Evolutionary conservation across 2,329 filamentous ascomycete species (phyloP).

Genomic region (Stemphylium beticola): DNA sequence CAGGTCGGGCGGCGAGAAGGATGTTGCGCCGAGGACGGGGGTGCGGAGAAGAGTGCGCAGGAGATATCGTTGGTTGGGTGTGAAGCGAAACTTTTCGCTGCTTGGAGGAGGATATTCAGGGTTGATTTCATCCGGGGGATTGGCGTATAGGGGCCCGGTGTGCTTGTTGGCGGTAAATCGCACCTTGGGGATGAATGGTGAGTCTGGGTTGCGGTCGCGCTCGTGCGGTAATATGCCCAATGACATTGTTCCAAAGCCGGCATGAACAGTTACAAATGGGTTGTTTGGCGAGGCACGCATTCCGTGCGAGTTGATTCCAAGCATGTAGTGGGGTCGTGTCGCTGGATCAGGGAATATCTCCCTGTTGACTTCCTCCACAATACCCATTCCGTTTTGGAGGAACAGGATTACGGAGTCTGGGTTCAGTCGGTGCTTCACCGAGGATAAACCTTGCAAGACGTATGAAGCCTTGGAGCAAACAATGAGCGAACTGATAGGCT

Average conservation of each 20-base stretch:
- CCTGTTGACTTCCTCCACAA: constrained; percentile 77
- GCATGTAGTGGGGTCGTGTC: constrained; percentile 74
- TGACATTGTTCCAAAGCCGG: constrained; percentile 64
- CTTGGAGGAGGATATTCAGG: constrained; percentile 20
- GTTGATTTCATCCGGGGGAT: constrained; percentile 21
- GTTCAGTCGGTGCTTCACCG: constrained; percentile 71
- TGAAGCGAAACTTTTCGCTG: constrained; percentile 37
- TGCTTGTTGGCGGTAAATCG: constrained; percentile 20
- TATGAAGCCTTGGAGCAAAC: constrained; percentile 76
- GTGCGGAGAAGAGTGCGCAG: constrained; percentile 68
- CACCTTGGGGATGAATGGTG: constrained; percentile 32
- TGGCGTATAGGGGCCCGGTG: constrained; percentile 6
- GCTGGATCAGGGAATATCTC: constrained; percentile 71
- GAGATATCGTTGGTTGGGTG: constrained; percentile 63
- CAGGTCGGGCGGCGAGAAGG: constrained; percentile 66
- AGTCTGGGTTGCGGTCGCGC: constrained; percentile 30
- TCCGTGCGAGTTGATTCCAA: constrained; percentile 70
- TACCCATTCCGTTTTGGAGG: constrained; percentile 81
- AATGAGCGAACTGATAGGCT: constrained; percentile 74
- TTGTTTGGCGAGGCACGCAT: constrained; percentile 52
- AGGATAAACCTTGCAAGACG: constrained; percentile 69
- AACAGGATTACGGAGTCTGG: constrained; percentile 75
- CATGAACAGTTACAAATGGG: constrained; percentile 62
- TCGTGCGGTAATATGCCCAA: constrained; percentile 59
- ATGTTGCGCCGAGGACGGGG: constrained; percentile 66